These are phyloP conservation scores for Aspergillus ochraceoroseus DNA, from an alignment of 2,329 filamentous ascomycete species.

Conservation along the genomic window DNA sequence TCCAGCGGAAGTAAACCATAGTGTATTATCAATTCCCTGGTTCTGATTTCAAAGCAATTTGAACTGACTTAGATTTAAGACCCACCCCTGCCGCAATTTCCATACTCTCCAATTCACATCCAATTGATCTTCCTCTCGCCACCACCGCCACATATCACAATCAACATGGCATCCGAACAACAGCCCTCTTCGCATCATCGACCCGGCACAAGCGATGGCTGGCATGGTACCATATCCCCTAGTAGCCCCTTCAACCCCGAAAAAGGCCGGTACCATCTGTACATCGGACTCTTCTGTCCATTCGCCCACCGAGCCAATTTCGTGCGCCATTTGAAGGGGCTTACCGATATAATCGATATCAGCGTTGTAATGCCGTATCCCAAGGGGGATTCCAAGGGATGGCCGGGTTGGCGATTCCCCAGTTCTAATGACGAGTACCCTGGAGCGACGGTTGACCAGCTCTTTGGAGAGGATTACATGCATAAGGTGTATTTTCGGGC, in stretches of 20 bases:
- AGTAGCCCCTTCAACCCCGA: slow-evolving; percentile 49
- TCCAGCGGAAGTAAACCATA: too few relatives aligned
- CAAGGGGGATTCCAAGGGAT: slow-evolving; percentile 59
- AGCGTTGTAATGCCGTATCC: slow-evolving; percentile 62
- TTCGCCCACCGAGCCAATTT: slow-evolving; percentile 60
- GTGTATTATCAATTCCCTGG: too few relatives aligned
- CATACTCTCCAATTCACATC: too few relatives aligned
- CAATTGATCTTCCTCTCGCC: too few relatives aligned
- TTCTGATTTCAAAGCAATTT: too few relatives aligned
- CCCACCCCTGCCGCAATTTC: too few relatives aligned
- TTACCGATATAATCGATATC: slow-evolving; percentile 51
- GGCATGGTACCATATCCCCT: slow-evolving; percentile 50
- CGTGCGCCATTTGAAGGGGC: slow-evolving; percentile 54
- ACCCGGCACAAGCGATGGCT: slow-evolving; percentile 31
- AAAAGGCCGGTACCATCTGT: slow-evolving; percentile 52
- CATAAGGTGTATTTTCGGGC: slow-evolving; percentile 60
- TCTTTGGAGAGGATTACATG: slow-evolving; percentile 56
- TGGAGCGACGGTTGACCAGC: slow-evolving; percentile 55
- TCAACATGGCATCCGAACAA: neutral
- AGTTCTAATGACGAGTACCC: slow-evolving; percentile 51
- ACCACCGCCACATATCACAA: neutral
- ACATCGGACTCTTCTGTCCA: slow-evolving; percentile 59
- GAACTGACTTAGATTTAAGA: too few relatives aligned
- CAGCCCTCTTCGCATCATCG: slow-evolving; percentile 14
- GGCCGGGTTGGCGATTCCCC: slow-evolving; percentile 60